A percentile compares a stretch with the other conserved stretches of the same genome.
phyloP scores from a whole-genome alignment of 2,329 filamentous ascomycete genomes.

The Beauveria medogensis region DNA sequence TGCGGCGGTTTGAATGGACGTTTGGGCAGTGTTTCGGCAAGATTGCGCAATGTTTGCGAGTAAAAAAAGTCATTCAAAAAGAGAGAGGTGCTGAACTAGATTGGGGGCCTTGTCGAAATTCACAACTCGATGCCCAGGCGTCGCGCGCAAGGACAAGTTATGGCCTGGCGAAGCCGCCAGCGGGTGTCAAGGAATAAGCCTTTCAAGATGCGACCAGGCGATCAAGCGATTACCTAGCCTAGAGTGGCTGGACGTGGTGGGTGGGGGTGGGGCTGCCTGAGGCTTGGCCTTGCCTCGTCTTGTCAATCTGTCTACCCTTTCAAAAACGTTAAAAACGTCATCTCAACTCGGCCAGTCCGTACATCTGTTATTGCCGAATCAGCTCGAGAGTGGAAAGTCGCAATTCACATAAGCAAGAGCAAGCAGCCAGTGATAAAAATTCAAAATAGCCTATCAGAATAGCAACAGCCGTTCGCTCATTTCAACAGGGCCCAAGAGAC shows the following conservation, averaged over 20 bases:
- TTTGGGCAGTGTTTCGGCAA: neutral
- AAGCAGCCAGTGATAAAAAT: neutral
- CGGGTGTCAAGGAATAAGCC: no score
- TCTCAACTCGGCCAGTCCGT: neutral
- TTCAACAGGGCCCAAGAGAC: neutral
- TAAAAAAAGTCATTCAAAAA: no score
- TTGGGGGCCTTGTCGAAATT: no score
- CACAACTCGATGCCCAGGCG: no score
- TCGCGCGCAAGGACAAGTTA: no score
- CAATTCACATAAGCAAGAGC: neutral
- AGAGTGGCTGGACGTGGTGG: neutral
- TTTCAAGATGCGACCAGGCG: no score
- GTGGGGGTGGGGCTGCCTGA: neutral
- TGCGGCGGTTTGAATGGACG: neutral
- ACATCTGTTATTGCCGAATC: neutral
- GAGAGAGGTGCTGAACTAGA: no score
- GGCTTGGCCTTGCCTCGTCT: neutral
- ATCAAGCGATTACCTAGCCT: neutral
- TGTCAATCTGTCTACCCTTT: neutral
- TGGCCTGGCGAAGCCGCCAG: no score
- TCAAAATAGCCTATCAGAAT: neutral
- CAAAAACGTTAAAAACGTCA: neutral
- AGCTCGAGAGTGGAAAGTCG: neutral
- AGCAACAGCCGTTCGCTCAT: conserved; percentile 1
- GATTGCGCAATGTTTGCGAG: neutral